Percentiles rank a stretch among this genome's conserved stretches.
These are phyloP conservation scores for Rhodomyrtus psidioides DNA, from an alignment of 441 rosid species.

Conservation along the genomic window DNA sequence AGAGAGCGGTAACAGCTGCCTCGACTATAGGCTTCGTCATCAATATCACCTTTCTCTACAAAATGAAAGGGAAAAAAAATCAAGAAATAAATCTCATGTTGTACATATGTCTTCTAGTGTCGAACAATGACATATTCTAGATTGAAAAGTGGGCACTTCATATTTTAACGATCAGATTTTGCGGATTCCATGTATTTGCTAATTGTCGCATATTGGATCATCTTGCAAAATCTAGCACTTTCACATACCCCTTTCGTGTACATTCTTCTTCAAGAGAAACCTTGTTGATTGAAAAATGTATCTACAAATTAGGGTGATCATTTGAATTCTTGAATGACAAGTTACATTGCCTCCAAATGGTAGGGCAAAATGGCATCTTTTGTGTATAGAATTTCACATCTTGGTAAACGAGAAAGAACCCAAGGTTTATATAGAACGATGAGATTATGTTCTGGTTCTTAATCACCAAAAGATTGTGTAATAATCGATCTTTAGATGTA, in stretches of 20 bases:
- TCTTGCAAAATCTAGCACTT: neutral
- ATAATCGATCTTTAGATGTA: neutral
- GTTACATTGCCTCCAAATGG: neutral
- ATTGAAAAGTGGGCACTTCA: neutral
- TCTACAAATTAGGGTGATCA: neutral
- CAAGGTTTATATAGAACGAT: accelerated
- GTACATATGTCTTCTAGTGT: neutral
- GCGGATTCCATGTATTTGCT: neutral
- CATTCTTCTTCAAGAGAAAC: neutral
- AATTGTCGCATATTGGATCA: neutral
- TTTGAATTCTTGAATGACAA: neutral
- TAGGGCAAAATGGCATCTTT: neutral
- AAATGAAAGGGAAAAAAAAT: neutral
- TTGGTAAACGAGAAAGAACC: neutral
- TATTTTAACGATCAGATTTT: neutral
- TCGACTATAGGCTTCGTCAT: neutral
- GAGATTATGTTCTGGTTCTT: neutral
- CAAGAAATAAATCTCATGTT: neutral
- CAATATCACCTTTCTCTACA: neutral
- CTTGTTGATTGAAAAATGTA: neutral
- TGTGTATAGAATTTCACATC: neutral
- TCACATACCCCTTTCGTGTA: neutral
- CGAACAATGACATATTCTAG: neutral
- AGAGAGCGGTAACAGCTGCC: constrained; percentile 2
- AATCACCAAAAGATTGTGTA: neutral